Evolutionary conservation across 1,139 yeast genomes (phyloP), one percentile per base, ranked within the genome.

Genomic region (Lodderomyces metapsilosis): DNA sequence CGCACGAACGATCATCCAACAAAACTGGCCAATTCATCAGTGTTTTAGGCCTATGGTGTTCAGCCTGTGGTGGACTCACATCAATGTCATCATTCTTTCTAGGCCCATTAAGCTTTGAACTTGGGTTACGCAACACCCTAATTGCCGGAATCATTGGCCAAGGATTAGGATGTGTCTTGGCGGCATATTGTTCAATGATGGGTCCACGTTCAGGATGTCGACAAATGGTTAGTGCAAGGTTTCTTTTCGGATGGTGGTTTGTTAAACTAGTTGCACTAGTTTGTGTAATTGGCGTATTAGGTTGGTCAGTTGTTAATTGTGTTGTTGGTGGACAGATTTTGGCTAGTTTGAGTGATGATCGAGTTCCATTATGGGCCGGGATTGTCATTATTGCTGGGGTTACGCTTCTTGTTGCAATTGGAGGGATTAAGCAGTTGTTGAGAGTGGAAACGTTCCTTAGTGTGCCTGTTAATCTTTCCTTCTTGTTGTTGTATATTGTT

Each of bases 171-270:
- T 82, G 92, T 54, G 61, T 75, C 10, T 68, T 86, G 17, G 94
- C 95, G 2, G 92, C 89, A 0, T 87, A 85, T 57, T 86, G 91
- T 56, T 74, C 94, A 3, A 74, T 80, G 9, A 81, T 87, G 89
- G 96, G 96, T 1, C 95, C 96, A 1, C 72, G 87, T 45, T 84
- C 94, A 0, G 96, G 96, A 0, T 78, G 91, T 48, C 71, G 96
- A 52, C 95, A 87, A 58, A 85, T 88, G 89, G 91, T 87, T 7
- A 75, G 88, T 16, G 84, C 91, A 0, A 71, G 95, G 46, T 86
- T 76, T 54, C 66, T 86, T 37, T 87, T 86, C 58, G 95, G 96
- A 1, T 83, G 89, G 80, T 85, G 85, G 84, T 78, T 82, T 48
- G 89, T 88, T 32, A 83, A 84, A 57, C 64, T 85, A 42, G 84